Base-by-base conservation (phyloP, 2,329 filamentous ascomycete genomes). In the Aspergillus terreus region DNA sequence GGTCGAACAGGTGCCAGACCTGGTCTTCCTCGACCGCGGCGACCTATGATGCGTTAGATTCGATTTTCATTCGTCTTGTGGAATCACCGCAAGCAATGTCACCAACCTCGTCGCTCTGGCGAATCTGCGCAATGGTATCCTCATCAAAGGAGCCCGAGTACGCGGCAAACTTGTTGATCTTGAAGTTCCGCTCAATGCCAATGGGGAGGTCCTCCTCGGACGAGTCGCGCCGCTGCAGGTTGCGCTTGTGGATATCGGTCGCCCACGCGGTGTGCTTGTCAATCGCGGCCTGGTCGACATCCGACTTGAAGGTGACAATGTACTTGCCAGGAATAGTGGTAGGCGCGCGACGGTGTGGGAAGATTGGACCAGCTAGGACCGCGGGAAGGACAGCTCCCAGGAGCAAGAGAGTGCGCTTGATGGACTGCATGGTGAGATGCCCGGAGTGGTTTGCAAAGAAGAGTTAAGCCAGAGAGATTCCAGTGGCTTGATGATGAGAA, bases 91-190 rank as follows among this genome's bases (percentile, higher is more conserved):
- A 58, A 57, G 42, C 38, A 9, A 10, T 30, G 27, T 11, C 27
- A 30, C 27, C 7, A 30, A 74, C 67, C 58, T 71, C 63, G 9
- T 63, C 63, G 57, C 58, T 67, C 25, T 58, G 65, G 51, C 65
- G 69, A 54, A 78, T 74, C 53, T 69, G 63, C 40, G 64, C 65
- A 30, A 74, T 66, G 25, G 67, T 76, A 36, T 64, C 66, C 11
- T 69, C 68, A 56, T 78, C 76, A 53, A 79, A 77, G 25, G 71
- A 66, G 15, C 71, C 73, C 6, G 71, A 63, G 43, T 77, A 76
- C 17, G 63, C 73, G 45, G 72, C 72, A 61, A 74, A 77, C 44
- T 66, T 61, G 38, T 67, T 61, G 58, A 78, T 73, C 38, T 64
- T 65, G 63, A 71, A 78, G 12, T 67, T 70, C 57, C 72, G 71